Evolutionary conservation across 257 asterid species (phyloP).

Genomic region (Misopates orontium): DNA sequence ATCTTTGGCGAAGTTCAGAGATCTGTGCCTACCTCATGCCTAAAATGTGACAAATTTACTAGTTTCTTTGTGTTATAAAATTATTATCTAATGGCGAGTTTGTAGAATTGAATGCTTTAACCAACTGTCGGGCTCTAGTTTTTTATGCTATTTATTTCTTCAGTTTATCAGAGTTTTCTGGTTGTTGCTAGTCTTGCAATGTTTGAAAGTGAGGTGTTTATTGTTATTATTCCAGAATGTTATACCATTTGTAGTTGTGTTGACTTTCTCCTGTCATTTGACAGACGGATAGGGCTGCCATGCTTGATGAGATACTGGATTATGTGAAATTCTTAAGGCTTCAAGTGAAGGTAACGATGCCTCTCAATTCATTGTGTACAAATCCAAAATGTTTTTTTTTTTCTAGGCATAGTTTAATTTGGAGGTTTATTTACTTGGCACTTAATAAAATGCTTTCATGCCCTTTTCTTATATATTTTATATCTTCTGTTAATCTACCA

Average conservation of each 20-base stretch:
- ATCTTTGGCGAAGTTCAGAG: slow-evolving; percentile 3
- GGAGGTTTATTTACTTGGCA: neutral
- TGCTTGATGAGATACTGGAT: slow-evolving; percentile 91
- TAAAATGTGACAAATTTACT: neutral
- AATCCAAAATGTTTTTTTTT: no score
- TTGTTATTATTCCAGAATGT: neutral
- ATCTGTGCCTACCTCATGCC: neutral
- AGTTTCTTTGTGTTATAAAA: neutral
- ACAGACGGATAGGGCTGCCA: slow-evolving; percentile 88
- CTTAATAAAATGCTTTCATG: neutral
- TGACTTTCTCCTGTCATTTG: slow-evolving; percentile 24
- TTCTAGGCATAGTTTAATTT: no score
- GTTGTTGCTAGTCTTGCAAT: neutral
- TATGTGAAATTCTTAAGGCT: slow-evolving; percentile 87
- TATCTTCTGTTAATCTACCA: no score
- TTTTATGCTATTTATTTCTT: slow-evolving; percentile 2
- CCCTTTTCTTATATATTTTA: no score
- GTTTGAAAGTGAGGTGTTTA: neutral
- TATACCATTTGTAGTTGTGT: neutral
- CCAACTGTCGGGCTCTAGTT: neutral
- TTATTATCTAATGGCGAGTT: neutral
- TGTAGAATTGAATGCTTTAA: neutral
- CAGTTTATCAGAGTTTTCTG: slow-evolving; percentile 7
- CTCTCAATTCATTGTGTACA: slow-evolving; percentile 6
- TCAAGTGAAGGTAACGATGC: slow-evolving; percentile 71